Base-by-base conservation (phyloP, 139 green algal genomes). In the Ulvella scutata region DNA sequence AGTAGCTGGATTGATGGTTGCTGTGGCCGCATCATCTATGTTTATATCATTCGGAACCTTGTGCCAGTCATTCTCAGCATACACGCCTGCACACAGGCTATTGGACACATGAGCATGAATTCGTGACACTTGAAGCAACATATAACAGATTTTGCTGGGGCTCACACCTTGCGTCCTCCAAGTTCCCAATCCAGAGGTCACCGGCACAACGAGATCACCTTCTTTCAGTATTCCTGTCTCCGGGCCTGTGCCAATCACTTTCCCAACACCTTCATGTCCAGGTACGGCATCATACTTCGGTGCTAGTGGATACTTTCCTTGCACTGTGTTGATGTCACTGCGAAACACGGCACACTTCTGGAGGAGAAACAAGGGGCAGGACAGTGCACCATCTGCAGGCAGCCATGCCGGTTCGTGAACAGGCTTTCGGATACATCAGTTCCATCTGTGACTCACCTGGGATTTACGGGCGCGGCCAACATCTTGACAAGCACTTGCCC, bases 1-100 rank as follows among this genome's bases (percentile, higher is more conserved):
- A 2, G 90, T 94, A 43, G 86, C 86, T 3, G 92, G 92, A 78
- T 94, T 95, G 77, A 95, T 87, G 72, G 74, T 78, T 38, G 92
- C 61, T 3, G 83, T 92, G 20, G 89, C 86, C 2, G 87, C 90
- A 3, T 73, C 67, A n/a, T 82, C 74, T 3, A 87, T 26, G 0
- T 84, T 79, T 21, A 91, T 72, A 39, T 85, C 77, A 2, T 26
- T 4, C 17, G 86, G 84, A 23, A 94, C 76, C 2, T 35, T 59
- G 79, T 91, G 81, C 78, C 84, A 82, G 72, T 79, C 60, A 20
- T 60, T 60, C 13, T 80, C 82, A 2, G 43, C 1, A 40, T 84
- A 87, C 2, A 85, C 72, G n/a, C n/a, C n/a, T n/a, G n/a, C n/a
- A n/a, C n/a, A n/a, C n/a, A n/a, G n/a, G n/a, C n/a, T n/a, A n/a